A percentile compares a stretch with the other conserved stretches of the same genome.
phyloP scores from a whole-genome alignment of 139 green algal genomes.

The Chara braunii region DNA sequence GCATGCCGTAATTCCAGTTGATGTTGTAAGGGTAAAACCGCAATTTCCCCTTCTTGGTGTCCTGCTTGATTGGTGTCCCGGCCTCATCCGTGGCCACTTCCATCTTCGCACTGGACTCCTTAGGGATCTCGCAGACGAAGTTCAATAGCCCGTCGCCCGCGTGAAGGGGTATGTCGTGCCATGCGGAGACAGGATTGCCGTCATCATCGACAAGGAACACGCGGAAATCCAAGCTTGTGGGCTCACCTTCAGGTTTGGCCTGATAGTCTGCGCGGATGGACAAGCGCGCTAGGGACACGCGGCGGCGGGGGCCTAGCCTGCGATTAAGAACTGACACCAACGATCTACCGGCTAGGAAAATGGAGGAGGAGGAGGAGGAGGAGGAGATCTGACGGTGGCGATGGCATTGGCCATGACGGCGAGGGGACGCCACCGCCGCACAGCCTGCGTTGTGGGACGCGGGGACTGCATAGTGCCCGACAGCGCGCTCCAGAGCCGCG shows the following conservation, averaged over 20 bases:
- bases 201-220: slow-evolving; percentile 23
- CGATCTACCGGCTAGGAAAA: no score
- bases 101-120: slow-evolving; percentile 95
- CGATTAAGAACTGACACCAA: no score
- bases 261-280: no score
- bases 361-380: no score
- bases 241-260: not conserved
- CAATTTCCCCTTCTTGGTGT: slow-evolving; percentile 99
- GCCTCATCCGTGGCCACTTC: slow-evolving; percentile 92
- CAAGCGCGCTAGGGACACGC: no score
- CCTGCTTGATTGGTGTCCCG: slow-evolving; percentile 96
- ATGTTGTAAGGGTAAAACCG: slow-evolving; percentile 99
- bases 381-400: no score
- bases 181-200: slow-evolving; percentile 63
- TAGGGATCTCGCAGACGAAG: slow-evolving; percentile 96
- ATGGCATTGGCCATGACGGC: no score
- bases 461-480: no score
- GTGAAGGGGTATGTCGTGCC: slow-evolving; percentile 95
- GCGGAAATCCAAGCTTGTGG: slow-evolving; percentile 20
- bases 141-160: slow-evolving; percentile 77
- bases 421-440: no score
- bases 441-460: no score
- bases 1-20: slow-evolving; percentile 99
- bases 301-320: no score
- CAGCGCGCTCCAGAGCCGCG: no score